Evolutionary conservation across 1,284 basidiomycete genomes (phyloP).

Genomic region (Apiotrichum gamsii): DNA sequence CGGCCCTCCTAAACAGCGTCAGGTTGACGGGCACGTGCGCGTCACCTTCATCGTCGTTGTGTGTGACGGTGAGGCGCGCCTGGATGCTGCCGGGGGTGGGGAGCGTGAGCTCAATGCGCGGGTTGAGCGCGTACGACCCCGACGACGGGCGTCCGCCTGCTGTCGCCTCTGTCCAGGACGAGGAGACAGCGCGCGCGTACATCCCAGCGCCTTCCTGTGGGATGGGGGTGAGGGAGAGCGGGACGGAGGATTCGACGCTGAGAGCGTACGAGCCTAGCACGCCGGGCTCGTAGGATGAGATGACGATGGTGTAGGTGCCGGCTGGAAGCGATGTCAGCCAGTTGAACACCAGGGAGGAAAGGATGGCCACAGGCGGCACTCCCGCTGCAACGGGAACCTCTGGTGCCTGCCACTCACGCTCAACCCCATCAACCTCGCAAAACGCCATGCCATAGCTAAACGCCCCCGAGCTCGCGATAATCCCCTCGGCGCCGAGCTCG

Average conservation of each 20-base stretch:
- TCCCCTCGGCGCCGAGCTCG: constrained; percentile 49
- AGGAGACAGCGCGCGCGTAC: constrained; percentile 63
- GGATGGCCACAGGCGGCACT: too few species aligned
- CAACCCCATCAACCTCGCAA: constrained; percentile 51
- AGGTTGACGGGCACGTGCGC: constrained; percentile 43
- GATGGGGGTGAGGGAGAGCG: constrained; percentile 45
- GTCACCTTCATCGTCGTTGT: constrained; percentile 12
- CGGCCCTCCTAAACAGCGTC: constrained; percentile 39
- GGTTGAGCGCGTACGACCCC: constrained; percentile 60
- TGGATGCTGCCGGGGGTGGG: constrained; percentile 55
- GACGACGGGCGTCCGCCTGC: constrained; percentile 64
- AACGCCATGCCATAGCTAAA: constrained; percentile 75
- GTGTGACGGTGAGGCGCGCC: constrained; percentile 34
- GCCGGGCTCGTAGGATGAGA: constrained; percentile 73
- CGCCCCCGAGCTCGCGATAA: constrained; percentile 55
- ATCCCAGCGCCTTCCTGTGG: constrained; percentile 83
- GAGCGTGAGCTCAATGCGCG: constrained; percentile 60
- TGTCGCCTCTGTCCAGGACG: constrained; percentile 57
- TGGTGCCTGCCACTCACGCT: constrained; percentile 57
- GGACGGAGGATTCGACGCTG: constrained; percentile 57
- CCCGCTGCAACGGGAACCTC: too few species aligned
- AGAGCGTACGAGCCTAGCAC: constrained; percentile 62
- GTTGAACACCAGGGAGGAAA: not conserved
- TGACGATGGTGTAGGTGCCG: constrained; percentile 72
- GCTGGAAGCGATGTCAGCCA: constrained; percentile 47